A percentile compares a stretch with the other conserved stretches of the same genome.
Evolutionary conservation across 225 moss, liverwort and hornwort genomes (phyloP).

Genomic region (Pleurozium schreberi): DNA sequence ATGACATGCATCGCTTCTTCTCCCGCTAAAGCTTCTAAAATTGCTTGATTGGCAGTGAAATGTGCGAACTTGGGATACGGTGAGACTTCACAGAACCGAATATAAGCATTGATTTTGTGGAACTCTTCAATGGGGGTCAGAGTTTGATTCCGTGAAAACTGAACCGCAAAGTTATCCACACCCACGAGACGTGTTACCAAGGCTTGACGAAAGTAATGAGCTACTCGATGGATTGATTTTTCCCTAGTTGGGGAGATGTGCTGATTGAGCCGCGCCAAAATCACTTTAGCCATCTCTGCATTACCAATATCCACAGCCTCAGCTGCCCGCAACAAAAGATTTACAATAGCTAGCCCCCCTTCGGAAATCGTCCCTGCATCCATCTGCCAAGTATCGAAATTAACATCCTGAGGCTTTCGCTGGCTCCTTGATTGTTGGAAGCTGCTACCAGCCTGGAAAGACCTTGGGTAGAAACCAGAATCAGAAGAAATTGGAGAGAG

Average conservation of each 20-base stretch:
- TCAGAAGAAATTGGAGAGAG: constrained; percentile 7
- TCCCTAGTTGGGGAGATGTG: constrained; percentile 34
- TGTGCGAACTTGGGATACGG: constrained; percentile 46
- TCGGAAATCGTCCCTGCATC: constrained; percentile 17
- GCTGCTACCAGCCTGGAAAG: neutral
- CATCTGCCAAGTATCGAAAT: constrained; percentile 9
- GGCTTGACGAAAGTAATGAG: constrained; percentile 42
- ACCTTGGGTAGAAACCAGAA: neutral
- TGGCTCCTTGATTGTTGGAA: neutral
- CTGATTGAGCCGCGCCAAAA: constrained; percentile 62
- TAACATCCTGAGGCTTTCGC: neutral
- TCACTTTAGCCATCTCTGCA: constrained; percentile 36
- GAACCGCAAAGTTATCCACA: neutral
- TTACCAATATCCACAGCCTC: constrained; percentile 39
- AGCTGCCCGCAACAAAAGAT: constrained; percentile 30
- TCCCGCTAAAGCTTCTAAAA: constrained; percentile 36
- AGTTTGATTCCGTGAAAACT: constrained; percentile 8
- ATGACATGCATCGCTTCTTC: constrained; percentile 40
- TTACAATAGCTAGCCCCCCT: constrained; percentile 16
- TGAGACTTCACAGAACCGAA: constrained; percentile 40
- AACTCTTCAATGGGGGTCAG: constrained; percentile 18
- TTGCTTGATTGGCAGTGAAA: constrained; percentile 49
- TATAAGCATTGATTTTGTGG: constrained; percentile 30
- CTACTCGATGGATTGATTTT: constrained; percentile 43
- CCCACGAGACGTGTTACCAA: constrained; percentile 20